Evolutionary conservation across 1,139 yeast genomes (phyloP).

Genomic region (Yamadazyma triangularis): DNA sequence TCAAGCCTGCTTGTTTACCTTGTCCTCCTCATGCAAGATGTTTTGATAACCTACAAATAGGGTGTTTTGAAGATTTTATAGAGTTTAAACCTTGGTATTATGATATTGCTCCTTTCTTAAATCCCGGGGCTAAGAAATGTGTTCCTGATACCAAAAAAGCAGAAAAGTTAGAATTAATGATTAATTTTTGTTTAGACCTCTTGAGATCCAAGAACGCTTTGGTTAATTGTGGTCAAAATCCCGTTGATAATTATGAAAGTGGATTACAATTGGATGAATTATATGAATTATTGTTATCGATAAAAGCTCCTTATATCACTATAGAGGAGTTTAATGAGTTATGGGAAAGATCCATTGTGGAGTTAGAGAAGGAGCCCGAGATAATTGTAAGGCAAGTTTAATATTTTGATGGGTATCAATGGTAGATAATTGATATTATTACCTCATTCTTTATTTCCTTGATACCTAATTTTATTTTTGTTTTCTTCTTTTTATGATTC

Average conservation of each 20-base stretch:
- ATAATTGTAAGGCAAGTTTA: slow-evolving; percentile 73
- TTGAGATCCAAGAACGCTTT: slow-evolving; percentile 69
- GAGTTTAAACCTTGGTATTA: slow-evolving; percentile 50
- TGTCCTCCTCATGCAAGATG: slow-evolving; percentile 87
- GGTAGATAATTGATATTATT: too few species aligned
- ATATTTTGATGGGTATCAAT: too few species aligned
- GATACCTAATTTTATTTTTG: too few species aligned
- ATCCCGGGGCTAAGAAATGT: slow-evolving; percentile 47
- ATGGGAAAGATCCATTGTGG: slow-evolving; percentile 66
- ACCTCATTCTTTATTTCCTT: too few species aligned
- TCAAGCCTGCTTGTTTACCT: slow-evolving; percentile 61
- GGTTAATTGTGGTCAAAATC: slow-evolving; percentile 53
- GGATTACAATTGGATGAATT: slow-evolving; percentile 53
- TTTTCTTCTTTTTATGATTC: neutral
- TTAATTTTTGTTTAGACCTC: slow-evolving; percentile 61
- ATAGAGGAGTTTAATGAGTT: slow-evolving; percentile 74
- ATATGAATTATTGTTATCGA: slow-evolving; percentile 53
- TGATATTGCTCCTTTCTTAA: slow-evolving; percentile 55
- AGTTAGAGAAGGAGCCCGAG: slow-evolving; percentile 69
- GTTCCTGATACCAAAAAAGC: slow-evolving; percentile 74
- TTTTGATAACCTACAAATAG: slow-evolving; percentile 12
- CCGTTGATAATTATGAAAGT: slow-evolving; percentile 35
- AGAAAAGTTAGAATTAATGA: slow-evolving; percentile 62
- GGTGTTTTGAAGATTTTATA: slow-evolving; percentile 36
- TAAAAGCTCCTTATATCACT: slow-evolving; percentile 58